Percentiles rank a stretch among this genome's conserved stretches.
Conservation (phyloP, 768 basidiomycete species). For the Naganishia vishniacii region DNA sequence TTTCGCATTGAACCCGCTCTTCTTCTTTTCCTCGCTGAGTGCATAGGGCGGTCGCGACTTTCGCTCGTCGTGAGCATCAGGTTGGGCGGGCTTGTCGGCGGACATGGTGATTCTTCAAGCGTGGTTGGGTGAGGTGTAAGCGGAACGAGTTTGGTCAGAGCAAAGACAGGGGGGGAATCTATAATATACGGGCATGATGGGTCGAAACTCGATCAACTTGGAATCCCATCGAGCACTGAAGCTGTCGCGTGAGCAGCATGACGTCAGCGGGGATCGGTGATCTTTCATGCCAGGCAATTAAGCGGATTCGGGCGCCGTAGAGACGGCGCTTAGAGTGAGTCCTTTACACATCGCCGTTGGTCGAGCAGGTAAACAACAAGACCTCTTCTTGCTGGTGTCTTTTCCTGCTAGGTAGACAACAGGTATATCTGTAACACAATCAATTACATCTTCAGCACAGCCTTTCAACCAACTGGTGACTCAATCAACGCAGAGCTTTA, state of each 20-base stretch:
- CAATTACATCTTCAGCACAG: too few relatives aligned
- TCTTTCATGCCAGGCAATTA: too few relatives aligned
- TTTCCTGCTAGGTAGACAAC: too few relatives aligned
- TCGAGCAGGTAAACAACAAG: neutral
- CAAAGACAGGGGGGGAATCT: neutral
- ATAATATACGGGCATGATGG: too few relatives aligned
- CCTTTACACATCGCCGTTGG: too few relatives aligned
- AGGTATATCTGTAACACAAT: too few relatives aligned
- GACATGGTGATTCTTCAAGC: slow-evolving; percentile 16
- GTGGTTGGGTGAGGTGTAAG: neutral
- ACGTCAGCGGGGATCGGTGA: neutral
- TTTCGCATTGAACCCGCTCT: slow-evolving; percentile 28
- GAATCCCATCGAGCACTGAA: too few relatives aligned
- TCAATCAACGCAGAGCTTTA: neutral
- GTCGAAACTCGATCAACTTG: too few relatives aligned
- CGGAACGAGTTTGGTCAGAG: neutral
- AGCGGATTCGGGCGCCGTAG: too few relatives aligned
- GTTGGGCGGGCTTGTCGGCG: slow-evolving; percentile 22
- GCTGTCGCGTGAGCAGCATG: too few relatives aligned
- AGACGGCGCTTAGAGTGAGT: too few relatives aligned
- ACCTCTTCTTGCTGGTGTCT: too few relatives aligned
- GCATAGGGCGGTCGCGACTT: slow-evolving; percentile 24
- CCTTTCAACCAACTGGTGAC: neutral
- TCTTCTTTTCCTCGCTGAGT: slow-evolving; percentile 28
- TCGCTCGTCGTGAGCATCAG: slow-evolving; percentile 19